Evolutionary conservation across 2,329 filamentous ascomycete species (phyloP).

Genomic region (Botrytis hyacinthi): DNA sequence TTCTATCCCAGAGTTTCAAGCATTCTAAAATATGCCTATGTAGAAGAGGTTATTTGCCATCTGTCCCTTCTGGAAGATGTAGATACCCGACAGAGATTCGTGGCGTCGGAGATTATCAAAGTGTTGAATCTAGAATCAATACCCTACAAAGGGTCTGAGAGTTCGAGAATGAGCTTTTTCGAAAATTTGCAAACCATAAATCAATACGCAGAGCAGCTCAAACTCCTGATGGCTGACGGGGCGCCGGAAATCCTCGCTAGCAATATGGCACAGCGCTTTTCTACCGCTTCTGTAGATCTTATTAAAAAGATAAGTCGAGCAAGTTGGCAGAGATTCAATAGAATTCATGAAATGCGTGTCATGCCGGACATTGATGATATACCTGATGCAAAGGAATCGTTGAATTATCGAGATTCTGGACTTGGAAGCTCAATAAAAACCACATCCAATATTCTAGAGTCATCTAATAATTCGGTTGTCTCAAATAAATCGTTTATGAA

Average conservation of each 20-base stretch:
- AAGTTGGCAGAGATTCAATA: not conserved
- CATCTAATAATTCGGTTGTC: not conserved
- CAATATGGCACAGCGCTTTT: not conserved
- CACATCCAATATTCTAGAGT: not conserved
- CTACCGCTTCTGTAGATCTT: not conserved
- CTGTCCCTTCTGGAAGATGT: not conserved
- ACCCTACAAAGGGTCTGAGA: not conserved
- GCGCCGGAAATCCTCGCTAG: not conserved
- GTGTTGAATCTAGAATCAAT: not conserved
- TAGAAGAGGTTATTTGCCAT: slow-evolving; percentile 2
- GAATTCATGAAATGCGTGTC: not conserved
- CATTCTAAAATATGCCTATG: not conserved
- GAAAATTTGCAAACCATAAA: not conserved
- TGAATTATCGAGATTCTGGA: not conserved
- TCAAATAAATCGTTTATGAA: not conserved
- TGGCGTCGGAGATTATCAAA: not conserved
- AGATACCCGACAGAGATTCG: not conserved
- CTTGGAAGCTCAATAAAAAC: not conserved
- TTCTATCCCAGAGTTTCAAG: not conserved
- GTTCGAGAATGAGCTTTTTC: not conserved
- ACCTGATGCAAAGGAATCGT: not conserved
- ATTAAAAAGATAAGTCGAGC: not conserved
- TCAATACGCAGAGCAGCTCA: not conserved
- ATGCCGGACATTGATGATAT: not conserved
- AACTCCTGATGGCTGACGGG: not conserved